Conservation (phyloP, 768 basidiomycete species). For the Gyrodon lividus region DNA sequence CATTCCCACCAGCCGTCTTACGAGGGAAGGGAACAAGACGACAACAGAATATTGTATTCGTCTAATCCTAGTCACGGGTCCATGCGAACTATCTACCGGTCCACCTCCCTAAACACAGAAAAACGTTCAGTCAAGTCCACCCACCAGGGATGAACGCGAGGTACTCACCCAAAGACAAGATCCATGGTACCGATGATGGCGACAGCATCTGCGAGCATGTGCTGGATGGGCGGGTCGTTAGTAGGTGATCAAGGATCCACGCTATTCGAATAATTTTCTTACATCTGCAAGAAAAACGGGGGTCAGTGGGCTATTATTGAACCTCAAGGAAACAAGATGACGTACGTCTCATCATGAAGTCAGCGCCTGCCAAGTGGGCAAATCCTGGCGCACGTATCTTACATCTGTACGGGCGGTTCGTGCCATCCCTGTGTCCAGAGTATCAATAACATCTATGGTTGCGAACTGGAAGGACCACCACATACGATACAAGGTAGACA, state of each 20-base stretch:
- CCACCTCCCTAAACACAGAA: slow-evolving; percentile 25
- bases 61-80: not conserved
- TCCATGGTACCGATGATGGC: slow-evolving; percentile 99
- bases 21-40: not conserved
- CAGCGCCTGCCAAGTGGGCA: slow-evolving; percentile 91
- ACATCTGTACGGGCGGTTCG: slow-evolving; percentile 95
- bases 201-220: slow-evolving; percentile 92
- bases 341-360: slow-evolving; percentile 97
- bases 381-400: slow-evolving; percentile 97
- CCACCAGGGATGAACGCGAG: not conserved
- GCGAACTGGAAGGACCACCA: slow-evolving; percentile 8
- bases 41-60: not conserved
- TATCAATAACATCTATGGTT: not conserved
- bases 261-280: slow-evolving; percentile 14
- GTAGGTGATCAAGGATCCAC: not conserved
- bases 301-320: slow-evolving; percentile 1
- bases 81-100: slow-evolving; percentile 24
- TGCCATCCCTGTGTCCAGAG: slow-evolving; percentile 64
- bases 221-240: slow-evolving; percentile 41
- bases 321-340: slow-evolving; percentile 15
- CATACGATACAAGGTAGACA: slow-evolving; percentile 94
- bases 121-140: not conserved
- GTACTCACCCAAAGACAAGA: slow-evolving; percentile 88
- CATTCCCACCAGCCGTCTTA: no score
- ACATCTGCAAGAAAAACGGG: slow-evolving; percentile 33